Evolutionary conservation across 306 rosid species (phyloP), one percentile per base, ranked within the genome.

Genomic region (Vachellia pachyceras): DNA sequence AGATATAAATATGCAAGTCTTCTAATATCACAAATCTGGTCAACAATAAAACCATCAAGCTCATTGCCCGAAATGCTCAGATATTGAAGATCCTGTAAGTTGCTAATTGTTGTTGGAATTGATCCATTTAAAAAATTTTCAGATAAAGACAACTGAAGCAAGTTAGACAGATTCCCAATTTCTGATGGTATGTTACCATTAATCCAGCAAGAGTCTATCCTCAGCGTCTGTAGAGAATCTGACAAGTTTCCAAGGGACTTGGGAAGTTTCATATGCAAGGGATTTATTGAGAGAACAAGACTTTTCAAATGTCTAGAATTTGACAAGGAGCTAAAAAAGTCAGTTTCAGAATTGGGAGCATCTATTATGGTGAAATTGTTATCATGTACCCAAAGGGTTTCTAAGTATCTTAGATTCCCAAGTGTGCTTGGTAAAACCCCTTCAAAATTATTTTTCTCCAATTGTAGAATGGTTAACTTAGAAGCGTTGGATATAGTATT

Each of bases 11-110:
- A 79, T 18, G 41, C 23, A 45, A 84, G 23, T 6, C 41, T 64
- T 13, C 13, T n/a, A 3, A 80, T 55, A 0, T 63, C 75, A 65
- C 87, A 84, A 9, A 84, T 3, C 18, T 80, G 67, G 0, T 40
- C 25, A 17, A 84, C 76, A 7, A 80, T 63, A 8, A 5, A 70
- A 10, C 87, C 84, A 17, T 84, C 50, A 6, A 84, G 60, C 39
- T 18, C 7, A 20, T 84, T 84, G n/a, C 25, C 47, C 4, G 4
- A 11, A 33, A 84, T 72, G 57, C 18, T 14, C 15, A 80, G 11
- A 49, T 57, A 36, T 15, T 84, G 85, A 6, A 80, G 79, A 8
- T 20, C 45, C 79, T 84, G 18, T 33, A 47, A 47, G n/a, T 14
- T 13, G 6, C 54, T 47, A 47, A 47, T 47, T 14, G 18, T 14